Evolutionary conservation across 2,329 filamentous ascomycete genomes (phyloP).

Genomic region (Orbilia oligospora): DNA sequence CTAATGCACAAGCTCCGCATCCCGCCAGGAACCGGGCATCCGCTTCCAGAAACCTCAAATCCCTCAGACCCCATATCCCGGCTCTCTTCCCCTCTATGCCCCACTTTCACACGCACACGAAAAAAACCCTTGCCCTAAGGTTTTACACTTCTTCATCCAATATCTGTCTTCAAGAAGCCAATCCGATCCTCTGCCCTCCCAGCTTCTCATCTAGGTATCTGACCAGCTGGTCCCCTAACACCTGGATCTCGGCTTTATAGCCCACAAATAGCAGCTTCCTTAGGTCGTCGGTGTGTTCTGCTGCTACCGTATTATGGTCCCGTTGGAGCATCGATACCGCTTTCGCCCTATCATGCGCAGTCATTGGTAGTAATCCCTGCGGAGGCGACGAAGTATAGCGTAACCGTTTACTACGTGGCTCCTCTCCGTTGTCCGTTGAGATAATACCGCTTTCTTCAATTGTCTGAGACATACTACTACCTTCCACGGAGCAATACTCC

Average conservation of each 20-base stretch:
- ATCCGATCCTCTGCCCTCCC: slow-evolving; percentile 18
- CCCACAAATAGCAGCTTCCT: slow-evolving; percentile 47
- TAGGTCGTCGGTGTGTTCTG: slow-evolving; percentile 41
- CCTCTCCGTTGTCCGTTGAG: slow-evolving; percentile 12
- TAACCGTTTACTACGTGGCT: slow-evolving; percentile 36
- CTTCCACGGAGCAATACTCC: slow-evolving; percentile 34
- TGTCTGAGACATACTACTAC: slow-evolving; percentile 16
- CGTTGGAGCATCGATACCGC: slow-evolving; percentile 54
- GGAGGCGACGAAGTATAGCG: slow-evolving; percentile 23
- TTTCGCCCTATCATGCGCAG: slow-evolving; percentile 49
- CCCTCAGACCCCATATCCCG: slow-evolving; percentile 46
- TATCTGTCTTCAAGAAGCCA: slow-evolving; percentile 32
- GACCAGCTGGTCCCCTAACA: slow-evolving; percentile 50
- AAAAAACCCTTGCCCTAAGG: slow-evolving; percentile 15
- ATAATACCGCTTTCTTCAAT: background rate
- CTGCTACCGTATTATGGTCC: background rate
- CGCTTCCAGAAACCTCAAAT: slow-evolving; percentile 48
- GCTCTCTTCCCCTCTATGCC: background rate
- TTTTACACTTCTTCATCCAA: slow-evolving; percentile 8
- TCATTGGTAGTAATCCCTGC: slow-evolving; percentile 49
- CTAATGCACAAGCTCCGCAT: slow-evolving; percentile 23
- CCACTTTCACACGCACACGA: slow-evolving; percentile 13
- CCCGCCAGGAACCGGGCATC: slow-evolving; percentile 24
- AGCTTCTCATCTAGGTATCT: slow-evolving; percentile 58
- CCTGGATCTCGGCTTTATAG: slow-evolving; percentile 61